Base-by-base conservation (phyloP, 75 land plant genomes). In the Pinus tabuliformis region DNA sequence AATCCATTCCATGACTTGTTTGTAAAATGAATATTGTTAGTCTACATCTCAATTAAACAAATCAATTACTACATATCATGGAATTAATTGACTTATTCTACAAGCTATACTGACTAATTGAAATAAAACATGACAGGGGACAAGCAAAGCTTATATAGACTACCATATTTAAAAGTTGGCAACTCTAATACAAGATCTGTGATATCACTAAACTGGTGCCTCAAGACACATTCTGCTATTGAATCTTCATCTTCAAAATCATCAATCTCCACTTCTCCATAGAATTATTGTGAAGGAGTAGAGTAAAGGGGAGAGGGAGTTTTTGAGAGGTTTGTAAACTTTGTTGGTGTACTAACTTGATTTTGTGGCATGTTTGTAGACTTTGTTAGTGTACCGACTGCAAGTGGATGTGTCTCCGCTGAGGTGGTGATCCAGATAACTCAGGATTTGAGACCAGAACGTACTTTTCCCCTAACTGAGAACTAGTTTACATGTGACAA, bases 151-250 rank as follows among this genome's bases (percentile, higher is more conserved):
- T 37, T 45, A 16, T 66, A 0, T 26, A 15, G 5, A 22, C 6
- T 83, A 95, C 99, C 99, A 84, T 97, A 86, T 60, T 77, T 82
- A 85, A 96, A 93, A 66, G 93, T 61, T 16, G 99, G 91, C 79
- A 96, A 73, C 57, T 72, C 77, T 49, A 89, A 76, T 15, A 66
- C 81, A 75, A 96, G 81, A 77, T 90, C 92, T 77, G 80, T 52
- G 24, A 86, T 86, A 84, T 88, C 91, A 85, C 85, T 86, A 20
- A 82, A 86, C 56, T 82, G 81, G 11, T 89, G 81, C 30, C 90
- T 85, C 54, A 88, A 77, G 58, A 75, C 56, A 54, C 6, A 54
- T 21, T 45, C 17, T 3, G n/a, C 24, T 5, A 54, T 21, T 54
- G 75, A 81, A 26, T 85, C 92, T 22, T 83, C 82, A 73, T 91